Evolutionary conservation across 2,329 filamentous ascomycete genomes (phyloP), one percentile per base, ranked within the genome.

Genomic region (Madurella fahalii): DNA sequence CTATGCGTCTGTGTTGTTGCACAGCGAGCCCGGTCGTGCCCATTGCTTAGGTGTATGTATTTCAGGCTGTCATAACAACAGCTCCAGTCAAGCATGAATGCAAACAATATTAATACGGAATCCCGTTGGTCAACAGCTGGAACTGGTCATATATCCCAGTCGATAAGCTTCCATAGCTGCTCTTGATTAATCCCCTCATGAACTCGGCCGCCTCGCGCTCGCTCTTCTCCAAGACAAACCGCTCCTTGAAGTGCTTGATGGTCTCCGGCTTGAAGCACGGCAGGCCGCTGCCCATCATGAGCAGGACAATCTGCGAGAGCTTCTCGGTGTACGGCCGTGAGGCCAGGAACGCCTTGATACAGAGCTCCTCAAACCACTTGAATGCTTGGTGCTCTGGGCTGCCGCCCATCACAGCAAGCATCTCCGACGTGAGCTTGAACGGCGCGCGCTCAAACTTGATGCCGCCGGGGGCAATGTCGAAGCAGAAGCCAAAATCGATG

Each of bases 401-500:
- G 56, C 92, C 92, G 50, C 94, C 93, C 93, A 99, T 97, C 64
- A 99, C 94, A n/a, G 92, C 90, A 56, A 99, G 82, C 95, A 99
- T 99, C 70, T 99, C 94, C 8, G 85, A 82, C 1, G 94, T 99
- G 52, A 99, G 83, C 74, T 99, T 99, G 80, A 99, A 99, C 0
- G 94, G 94, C 0, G 94, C 94, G 20, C 94, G 87, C 77, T 99
- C 94, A 68, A 99, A 99, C 64, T 92, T 93, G 67, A 99, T 91
- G 57, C 95, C 94, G 46, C 94, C 94, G 0, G 94, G 94, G 1
- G 92, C 94, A 64, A 99, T 97, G 68, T 99, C 95, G 73, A 99
- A 99, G 75, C 93, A 97, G 81, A 99, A 99, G 9, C 94, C 94
- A 67, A 99, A 99, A 71, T 99, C 94, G 63, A 99, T 97, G 75